Conservation (phyloP, 2,329 filamentous ascomycete genomes). For the Emydomyces testavorans region DNA sequence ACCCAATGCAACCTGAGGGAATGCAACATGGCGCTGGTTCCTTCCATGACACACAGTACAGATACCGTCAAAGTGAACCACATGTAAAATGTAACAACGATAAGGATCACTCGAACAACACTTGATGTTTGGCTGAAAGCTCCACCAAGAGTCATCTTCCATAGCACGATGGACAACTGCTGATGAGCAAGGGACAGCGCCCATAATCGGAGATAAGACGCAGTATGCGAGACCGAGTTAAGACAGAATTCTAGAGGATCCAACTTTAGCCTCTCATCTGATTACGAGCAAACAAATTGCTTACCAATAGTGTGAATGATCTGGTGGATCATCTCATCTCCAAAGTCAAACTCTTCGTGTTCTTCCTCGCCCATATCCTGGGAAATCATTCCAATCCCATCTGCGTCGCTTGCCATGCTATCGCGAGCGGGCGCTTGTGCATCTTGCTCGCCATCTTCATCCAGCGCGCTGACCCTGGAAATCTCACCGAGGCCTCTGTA, state of each 20-base stretch:
- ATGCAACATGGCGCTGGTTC: conserved; percentile 91
- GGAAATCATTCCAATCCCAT: conserved; percentile 78
- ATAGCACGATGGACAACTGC: conserved; percentile 89
- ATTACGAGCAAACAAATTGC: conserved; percentile 25
- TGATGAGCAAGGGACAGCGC: conserved; percentile 94
- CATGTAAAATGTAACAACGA: conserved; percentile 69
- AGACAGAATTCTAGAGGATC: conserved; percentile 74
- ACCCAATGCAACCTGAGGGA: conserved; percentile 88
- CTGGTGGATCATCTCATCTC: conserved; percentile 97
- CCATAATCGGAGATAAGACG: conserved; percentile 97
- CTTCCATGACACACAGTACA: conserved; percentile 88
- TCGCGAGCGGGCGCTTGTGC: conserved; percentile 52
- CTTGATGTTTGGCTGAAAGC: conserved; percentile 56
- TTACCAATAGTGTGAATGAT: conserved; percentile 95
- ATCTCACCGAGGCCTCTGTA: conserved; percentile 90
- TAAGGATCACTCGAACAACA: conserved; percentile 60
- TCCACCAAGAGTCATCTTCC: conserved; percentile 84
- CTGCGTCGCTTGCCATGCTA: conserved; percentile 62
- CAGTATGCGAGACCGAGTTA: conserved; percentile 97
- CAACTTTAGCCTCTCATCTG: too few relatives aligned
- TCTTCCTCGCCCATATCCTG: conserved; percentile 69
- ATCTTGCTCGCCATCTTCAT: conserved; percentile 69
- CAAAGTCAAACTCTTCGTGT: conserved; percentile 94
- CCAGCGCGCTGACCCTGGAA: conserved; percentile 75
- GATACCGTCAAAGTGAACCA: conserved; percentile 80